Evolutionary conservation across 2,329 filamentous ascomycete species (phyloP).

Genomic region (Domatiomyces globalis): DNA sequence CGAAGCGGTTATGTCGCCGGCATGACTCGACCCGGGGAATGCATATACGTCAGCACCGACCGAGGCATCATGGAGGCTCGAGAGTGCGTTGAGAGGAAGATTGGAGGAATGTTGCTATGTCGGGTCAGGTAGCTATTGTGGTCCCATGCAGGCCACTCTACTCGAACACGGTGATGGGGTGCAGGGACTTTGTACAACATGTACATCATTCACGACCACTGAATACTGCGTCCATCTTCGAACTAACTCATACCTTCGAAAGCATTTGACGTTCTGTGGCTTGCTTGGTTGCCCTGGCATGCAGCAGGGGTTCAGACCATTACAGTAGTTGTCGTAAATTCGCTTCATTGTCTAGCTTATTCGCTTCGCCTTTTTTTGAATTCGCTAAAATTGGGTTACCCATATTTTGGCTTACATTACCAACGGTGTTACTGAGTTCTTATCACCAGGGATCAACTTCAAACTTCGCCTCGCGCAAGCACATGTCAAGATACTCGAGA

Average conservation of each 20-base stretch:
- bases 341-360: too few relatives aligned
- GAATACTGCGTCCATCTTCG: neutral
- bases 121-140: constrained; percentile 33
- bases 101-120: constrained; percentile 69
- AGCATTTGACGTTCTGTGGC: neutral
- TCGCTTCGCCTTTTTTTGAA: too few relatives aligned
- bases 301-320: neutral
- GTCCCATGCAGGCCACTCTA: too few relatives aligned
- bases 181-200: neutral
- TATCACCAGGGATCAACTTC: too few relatives aligned
- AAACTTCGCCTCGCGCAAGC: too few relatives aligned
- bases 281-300: too few relatives aligned
- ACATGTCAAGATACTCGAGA: too few relatives aligned
- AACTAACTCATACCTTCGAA: neutral
- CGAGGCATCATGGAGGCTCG: constrained; percentile 64
- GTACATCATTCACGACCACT: neutral
- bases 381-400: too few relatives aligned
- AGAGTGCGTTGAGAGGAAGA: constrained; percentile 65
- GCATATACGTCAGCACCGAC: constrained; percentile 65
- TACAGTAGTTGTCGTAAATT: neutral
- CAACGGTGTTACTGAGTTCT: too few relatives aligned
- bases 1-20: constrained; percentile 54
- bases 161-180: neutral
- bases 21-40: constrained; percentile 62
- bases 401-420: too few relatives aligned